phyloP scores from a whole-genome alignment of 345 rosid genomes.

The Cardiospermum halicacabum region DNA sequence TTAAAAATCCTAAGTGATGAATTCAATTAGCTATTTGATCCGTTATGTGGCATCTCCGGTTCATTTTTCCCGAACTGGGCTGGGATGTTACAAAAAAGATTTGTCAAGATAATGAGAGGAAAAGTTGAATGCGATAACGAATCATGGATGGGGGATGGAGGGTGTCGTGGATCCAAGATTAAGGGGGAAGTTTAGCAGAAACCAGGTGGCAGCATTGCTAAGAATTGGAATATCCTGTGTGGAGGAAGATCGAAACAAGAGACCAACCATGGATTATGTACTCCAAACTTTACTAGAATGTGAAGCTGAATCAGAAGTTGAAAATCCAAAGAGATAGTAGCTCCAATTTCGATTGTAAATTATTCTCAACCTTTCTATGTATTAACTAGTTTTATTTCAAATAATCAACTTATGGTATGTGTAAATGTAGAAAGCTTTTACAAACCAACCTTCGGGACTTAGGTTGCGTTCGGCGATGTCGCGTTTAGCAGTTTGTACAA shows the following conservation, averaged over 20 bases:
- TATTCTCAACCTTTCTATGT: no score
- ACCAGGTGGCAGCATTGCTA: constrained; percentile 22
- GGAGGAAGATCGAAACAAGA: constrained; percentile 31
- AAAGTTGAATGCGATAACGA: constrained; percentile 17
- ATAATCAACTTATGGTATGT: no score
- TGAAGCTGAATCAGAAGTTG: constrained; percentile 12
- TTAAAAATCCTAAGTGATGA: no score
- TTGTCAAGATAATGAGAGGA: constrained; percentile 22
- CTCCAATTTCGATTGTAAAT: background rate
- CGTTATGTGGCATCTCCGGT: no score
- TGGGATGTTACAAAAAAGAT: no score
- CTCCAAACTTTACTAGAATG: constrained; percentile 25
- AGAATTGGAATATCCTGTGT: constrained; percentile 28
- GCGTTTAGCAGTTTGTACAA: no score
- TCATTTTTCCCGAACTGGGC: no score
- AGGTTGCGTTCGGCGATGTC: no score
- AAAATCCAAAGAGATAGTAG: background rate
- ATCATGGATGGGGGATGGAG: constrained; percentile 28
- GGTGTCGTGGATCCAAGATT: constrained; percentile 31
- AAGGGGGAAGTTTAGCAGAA: constrained; percentile 23
- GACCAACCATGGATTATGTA: constrained; percentile 35
- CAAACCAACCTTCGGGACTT: no score
- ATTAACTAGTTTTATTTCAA: no score
- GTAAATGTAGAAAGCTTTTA: no score
- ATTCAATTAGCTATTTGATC: no score